Evolutionary conservation across 768 basidiomycete genomes (phyloP).

Genomic region (Saitozyma podzolica): DNA sequence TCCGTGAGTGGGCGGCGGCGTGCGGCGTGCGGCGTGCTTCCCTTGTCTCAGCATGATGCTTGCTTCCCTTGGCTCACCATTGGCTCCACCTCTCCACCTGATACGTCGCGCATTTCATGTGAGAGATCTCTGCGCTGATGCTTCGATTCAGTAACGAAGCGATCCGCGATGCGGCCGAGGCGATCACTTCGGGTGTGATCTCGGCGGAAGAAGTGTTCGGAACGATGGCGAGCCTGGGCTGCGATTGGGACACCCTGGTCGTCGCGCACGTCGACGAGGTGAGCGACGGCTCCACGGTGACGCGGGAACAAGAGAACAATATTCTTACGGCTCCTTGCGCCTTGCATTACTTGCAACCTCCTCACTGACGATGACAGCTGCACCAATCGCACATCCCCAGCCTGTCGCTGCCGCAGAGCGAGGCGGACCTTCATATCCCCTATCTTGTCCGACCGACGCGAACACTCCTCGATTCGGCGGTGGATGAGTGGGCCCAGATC

Average conservation of each 20-base stretch:
- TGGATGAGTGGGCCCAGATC: slow-evolving; percentile 33
- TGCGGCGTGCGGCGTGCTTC: no score
- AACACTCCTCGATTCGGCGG: slow-evolving; percentile 13
- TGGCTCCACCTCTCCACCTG: background rate
- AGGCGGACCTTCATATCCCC: slow-evolving; percentile 42
- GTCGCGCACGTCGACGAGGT: slow-evolving; percentile 41
- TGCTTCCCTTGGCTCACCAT: background rate
- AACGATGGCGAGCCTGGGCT: slow-evolving; percentile 34
- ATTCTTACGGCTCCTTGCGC: background rate
- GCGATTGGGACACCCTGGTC: slow-evolving; percentile 38
- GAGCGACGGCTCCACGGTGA: slow-evolving; percentile 9
- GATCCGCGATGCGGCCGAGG: slow-evolving; percentile 23
- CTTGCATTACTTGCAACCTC: no score
- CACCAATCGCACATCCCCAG: slow-evolving; percentile 35
- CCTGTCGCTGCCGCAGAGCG: slow-evolving; percentile 14
- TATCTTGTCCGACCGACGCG: slow-evolving; percentile 31
- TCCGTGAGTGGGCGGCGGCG: slow-evolving; percentile 24
- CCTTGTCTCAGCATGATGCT: background rate
- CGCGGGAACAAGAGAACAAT: background rate
- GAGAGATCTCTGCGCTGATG: slow-evolving; percentile 9
- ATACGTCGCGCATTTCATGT: background rate
- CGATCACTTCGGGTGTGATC: slow-evolving; percentile 32
- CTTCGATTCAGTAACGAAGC: slow-evolving; percentile 20
- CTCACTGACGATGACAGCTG: slow-evolving; percentile 17
- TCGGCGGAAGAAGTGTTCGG: slow-evolving; percentile 38